Evolutionary conservation across 305 asterid species (phyloP).

Genomic region (Petunia hybrid): DNA sequence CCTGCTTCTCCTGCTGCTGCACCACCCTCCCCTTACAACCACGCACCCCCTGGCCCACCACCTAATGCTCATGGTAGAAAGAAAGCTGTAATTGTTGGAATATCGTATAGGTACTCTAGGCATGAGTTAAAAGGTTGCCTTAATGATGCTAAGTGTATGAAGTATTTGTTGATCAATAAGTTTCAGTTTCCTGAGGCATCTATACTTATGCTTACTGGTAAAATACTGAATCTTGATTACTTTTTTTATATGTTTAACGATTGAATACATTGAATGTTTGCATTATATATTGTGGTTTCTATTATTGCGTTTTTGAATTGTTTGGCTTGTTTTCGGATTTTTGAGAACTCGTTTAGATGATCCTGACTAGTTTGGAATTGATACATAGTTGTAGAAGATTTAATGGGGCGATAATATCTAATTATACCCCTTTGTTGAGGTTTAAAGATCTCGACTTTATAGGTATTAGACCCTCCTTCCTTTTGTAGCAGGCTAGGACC

Average conservation of each 20-base stretch:
- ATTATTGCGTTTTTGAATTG: not conserved
- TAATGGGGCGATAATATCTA: not conserved
- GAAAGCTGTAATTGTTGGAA: conserved; percentile 92
- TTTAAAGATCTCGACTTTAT: not conserved
- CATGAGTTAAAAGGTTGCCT: conserved; percentile 95
- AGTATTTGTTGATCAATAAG: conserved; percentile 70
- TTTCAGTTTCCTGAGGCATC: conserved; percentile 90
- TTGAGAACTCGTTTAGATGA: not conserved
- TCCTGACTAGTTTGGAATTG: not conserved
- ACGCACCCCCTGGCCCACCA: conserved; percentile 78
- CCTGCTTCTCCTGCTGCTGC: conserved; percentile 31
- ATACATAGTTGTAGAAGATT: not conserved
- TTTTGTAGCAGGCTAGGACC: too few relatives aligned
- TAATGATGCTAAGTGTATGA: conserved; percentile 97
- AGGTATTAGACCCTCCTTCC: too few relatives aligned
- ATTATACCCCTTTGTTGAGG: too few relatives aligned
- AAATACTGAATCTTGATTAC: conserved; percentile 8
- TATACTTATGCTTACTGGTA: conserved; percentile 90
- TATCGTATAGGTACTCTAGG: conserved; percentile 75
- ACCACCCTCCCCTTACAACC: conserved; percentile 69
- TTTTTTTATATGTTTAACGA: not conserved
- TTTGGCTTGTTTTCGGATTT: not conserved
- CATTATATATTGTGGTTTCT: not conserved
- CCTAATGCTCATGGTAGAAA: conserved; percentile 82
- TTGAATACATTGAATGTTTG: not conserved